Evolutionary conservation across 2,329 filamentous ascomycete genomes (phyloP), one percentile per base, ranked within the genome.

Genomic region (Trichophyton simii): DNA sequence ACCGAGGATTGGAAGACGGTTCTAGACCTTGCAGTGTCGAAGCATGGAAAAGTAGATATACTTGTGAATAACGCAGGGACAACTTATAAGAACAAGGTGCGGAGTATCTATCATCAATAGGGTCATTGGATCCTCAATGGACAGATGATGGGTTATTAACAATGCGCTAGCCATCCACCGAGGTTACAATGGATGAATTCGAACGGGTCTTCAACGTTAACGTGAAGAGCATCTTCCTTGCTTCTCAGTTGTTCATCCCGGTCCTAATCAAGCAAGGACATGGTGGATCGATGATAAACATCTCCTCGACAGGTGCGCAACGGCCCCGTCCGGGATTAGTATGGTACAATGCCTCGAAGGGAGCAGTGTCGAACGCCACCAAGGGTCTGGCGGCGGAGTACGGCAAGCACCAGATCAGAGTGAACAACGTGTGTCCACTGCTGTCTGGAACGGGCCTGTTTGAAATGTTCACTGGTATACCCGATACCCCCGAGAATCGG

Each of bases 371-470:
- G 11, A 78, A 77, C 65, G 83, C 82, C 8, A 85, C 83, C 2
- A 85, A 84, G 73, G 81, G 81, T 9, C 78, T 91, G 65, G 88
- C 87, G 0, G 84, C 87, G 1, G 87, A 91, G 71, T 91, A 87
- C 66, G 88, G 84, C 0, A 80, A 83, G 0, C 81, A 87, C 60
- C 80, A 88, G 66, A 88, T 91, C 65, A 82, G 87, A 0, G 85
- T 91, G 67, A 89, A 89, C 65, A 80, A 82, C 1, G 83, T 91
- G 13, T 87, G 84, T 55, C 87, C 87, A 0, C 79, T 89, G 0
- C 77, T 89, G 0, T 85, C 83, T 1, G 82, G 79, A 15, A 90
- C 87, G 0, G 84, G 83, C 2, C 78, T 89, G 25, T 83, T 82
- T 64, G 76, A 77, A 28, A 71, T 70, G 34, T 73, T 73, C 62